Evolutionary conservation across 2,329 filamentous ascomycete species (phyloP), one percentile per base, ranked within the genome.

Genomic region (Hypoxylon sp.): DNA sequence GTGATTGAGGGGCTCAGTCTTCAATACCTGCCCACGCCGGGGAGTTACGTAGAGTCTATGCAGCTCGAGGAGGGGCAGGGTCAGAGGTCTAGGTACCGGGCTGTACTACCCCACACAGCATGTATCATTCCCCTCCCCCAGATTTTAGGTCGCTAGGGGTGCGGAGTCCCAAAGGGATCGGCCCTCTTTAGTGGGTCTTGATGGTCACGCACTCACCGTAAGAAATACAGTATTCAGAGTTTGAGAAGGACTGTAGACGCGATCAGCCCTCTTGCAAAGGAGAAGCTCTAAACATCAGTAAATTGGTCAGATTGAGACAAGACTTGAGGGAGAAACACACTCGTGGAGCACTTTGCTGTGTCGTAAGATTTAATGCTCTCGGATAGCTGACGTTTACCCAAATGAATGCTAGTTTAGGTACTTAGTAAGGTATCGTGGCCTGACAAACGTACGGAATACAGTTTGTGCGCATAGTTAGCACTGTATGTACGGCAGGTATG

Each of bases 1-100:
- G 71, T 72, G 67, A 74, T 74, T 72, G 74, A 75, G 73, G 74
- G 75, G 75, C 74, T 69, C 57, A 69, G 54, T 61, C 66, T 62
- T 70, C 70, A 58, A 67, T 61, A 72, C 68, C 66, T 67, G 65
- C 54, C 68, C 69, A 66, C 46, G 58, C 59, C 59, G 55, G 69
- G 44, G 54, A 65, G 61, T 68, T 70, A 66, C 62, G 67, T 71
- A 68, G 56, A 56, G 56, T 14, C 55, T 62, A 63, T 63, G 67
- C 53, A 49, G 57, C 48, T 66, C 50, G 35, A 56, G 51, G 64
- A 67, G 63, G 50, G 62, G 61, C 65, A 50, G 40, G 35, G 56
- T 56, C 44, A 59, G 44, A 55, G 56, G 50, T 63, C n/a, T 59
- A 68, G 60, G 62, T 71, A 71, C 59, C 51, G 48, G 37, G 56